These are phyloP conservation scores for Calonectria multiphialidica DNA, from an alignment of 2,329 filamentous ascomycete genomes.

Conservation along the genomic window DNA sequence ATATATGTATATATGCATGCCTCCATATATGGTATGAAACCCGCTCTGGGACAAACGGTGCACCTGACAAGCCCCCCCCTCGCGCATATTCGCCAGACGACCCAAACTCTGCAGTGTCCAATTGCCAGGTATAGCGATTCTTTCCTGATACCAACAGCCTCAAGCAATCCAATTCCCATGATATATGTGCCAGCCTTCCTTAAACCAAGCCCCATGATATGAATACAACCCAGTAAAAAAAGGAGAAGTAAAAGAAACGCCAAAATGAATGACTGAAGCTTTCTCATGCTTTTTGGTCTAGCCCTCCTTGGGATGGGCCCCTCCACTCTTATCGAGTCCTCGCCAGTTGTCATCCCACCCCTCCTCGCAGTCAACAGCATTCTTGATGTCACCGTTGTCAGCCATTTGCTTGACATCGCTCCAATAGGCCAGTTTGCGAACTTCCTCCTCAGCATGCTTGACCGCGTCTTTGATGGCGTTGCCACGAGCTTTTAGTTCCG, in stretches of 20 bases:
- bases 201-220: constrained; percentile 9
- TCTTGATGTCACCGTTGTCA: constrained; percentile 60
- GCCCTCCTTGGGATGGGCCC: constrained; percentile 49
- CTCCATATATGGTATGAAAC: background rate
- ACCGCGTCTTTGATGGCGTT: constrained; percentile 81
- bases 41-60: background rate
- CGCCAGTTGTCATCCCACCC: constrained; percentile 58
- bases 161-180: background rate
- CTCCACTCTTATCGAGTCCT: constrained; percentile 67
- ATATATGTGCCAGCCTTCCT: background rate
- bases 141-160: background rate
- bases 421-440: constrained; percentile 87
- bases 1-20: background rate
- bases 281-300: constrained; percentile 37
- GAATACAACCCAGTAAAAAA: constrained; percentile 10
- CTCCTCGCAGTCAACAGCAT: constrained; percentile 55
- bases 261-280: background rate
- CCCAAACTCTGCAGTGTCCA: background rate
- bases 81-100: constrained; percentile 5
- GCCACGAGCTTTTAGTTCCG: constrained; percentile 58
- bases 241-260: constrained; percentile 1
- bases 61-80: background rate
- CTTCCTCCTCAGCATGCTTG: constrained; percentile 82
- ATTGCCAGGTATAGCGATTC: background rate
- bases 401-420: constrained; percentile 83